These are phyloP conservation scores for Staphylotrichum tortipilum DNA, from an alignment of 495 filamentous ascomycete species.

Conservation along the genomic window DNA sequence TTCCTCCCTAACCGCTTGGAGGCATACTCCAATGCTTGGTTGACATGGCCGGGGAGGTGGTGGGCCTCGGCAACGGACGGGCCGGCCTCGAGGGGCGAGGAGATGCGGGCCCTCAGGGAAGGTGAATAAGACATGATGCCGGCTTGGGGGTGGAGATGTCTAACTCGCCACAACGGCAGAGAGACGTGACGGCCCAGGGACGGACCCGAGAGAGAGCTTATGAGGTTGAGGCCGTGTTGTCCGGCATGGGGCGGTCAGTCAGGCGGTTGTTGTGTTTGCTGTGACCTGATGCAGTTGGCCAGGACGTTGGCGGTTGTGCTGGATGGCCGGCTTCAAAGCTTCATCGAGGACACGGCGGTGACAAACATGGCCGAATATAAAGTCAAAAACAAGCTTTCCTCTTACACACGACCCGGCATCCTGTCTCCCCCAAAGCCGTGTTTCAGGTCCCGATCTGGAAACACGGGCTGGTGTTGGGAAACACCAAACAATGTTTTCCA, in stretches of 20 bases:
- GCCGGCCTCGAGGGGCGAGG: slow-evolving; percentile 47
- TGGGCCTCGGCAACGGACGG: slow-evolving; percentile 39
- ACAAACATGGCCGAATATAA: slow-evolving; percentile 4
- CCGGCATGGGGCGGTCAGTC: background rate
- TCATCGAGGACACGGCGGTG: background rate
- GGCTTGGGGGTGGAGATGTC: no score
- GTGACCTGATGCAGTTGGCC: background rate
- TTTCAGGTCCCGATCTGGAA: slow-evolving; percentile 3
- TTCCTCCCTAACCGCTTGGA: slow-evolving; percentile 42
- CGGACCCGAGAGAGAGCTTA: background rate
- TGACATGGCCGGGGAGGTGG: slow-evolving; percentile 37
- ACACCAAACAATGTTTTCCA: background rate
- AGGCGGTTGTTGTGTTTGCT: background rate
- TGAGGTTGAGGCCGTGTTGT: background rate
- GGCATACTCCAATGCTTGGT: slow-evolving; percentile 41
- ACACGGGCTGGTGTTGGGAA: background rate
- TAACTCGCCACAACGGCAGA: no score
- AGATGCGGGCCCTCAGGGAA: slow-evolving; percentile 40
- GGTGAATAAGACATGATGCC: background rate
- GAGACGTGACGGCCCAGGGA: no score
- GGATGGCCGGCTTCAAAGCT: background rate
- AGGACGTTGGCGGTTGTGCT: no score
- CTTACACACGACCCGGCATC: background rate
- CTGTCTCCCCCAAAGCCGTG: background rate
- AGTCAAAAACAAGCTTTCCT: no score